phyloP scores from a whole-genome alignment of 768 basidiomycete species.

The Hypholoma fasciculare region DNA sequence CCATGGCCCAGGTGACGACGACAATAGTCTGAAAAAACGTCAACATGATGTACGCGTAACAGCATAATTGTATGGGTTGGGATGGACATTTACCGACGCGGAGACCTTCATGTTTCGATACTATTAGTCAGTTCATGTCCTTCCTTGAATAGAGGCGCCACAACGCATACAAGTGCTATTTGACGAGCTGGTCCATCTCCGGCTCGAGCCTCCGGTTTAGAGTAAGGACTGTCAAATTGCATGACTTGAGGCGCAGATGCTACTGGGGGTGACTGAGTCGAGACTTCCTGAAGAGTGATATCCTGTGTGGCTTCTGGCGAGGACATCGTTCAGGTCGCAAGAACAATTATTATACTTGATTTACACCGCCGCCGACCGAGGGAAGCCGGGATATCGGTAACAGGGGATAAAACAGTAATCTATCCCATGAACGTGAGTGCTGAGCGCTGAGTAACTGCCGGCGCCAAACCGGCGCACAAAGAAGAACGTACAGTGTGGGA shows the following conservation, averaged over 20 bases:
- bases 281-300: neutral
- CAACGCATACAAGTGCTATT: conserved; percentile 33
- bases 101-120: conserved; percentile 4
- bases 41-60: neutral
- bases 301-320: neutral
- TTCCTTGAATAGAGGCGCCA: neutral
- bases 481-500: neutral
- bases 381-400: conserved; percentile 8
- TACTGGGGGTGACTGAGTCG: conserved; percentile 11
- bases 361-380: conserved; percentile 5
- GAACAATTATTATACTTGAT: neutral
- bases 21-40: conserved; percentile 35
- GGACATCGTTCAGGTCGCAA: neutral
- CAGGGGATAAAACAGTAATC: conserved; percentile 4
- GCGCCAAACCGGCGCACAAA: neutral
- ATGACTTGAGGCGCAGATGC: neutral
- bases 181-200: conserved; percentile 38
- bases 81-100: conserved; percentile 10
- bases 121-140: neutral
- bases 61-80: neutral
- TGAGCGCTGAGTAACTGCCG: neutral
- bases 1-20: conserved; percentile 42
- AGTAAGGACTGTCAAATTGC: conserved; percentile 9
- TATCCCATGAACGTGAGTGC: conserved; percentile 20
- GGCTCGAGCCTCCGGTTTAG: conserved; percentile 33